These are phyloP conservation scores for Tetrapisispora pingtungensis DNA, from an alignment of 805 yeast species.

Conservation along the genomic window DNA sequence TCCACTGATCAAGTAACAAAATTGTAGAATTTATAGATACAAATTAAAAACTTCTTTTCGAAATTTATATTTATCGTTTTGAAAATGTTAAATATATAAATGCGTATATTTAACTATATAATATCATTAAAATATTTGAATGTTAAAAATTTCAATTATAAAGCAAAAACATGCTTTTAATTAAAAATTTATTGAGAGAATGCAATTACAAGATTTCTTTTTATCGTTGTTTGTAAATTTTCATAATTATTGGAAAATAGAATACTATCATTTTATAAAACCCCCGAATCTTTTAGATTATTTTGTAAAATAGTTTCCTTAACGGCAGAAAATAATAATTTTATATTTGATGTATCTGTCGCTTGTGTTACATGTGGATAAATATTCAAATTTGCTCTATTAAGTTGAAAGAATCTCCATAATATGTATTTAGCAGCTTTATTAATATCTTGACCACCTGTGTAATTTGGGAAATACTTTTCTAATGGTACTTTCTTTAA, in stretches of 20 bases:
- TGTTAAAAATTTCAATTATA: background rate
- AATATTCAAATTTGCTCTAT: slow-evolving; percentile 69
- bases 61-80: too few species aligned
- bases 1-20: background rate
- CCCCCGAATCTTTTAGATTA: slow-evolving; percentile 65
- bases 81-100: too few species aligned
- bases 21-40: too few species aligned
- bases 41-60: too few species aligned
- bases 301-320: slow-evolving; percentile 73
- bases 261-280: slow-evolving; percentile 32
- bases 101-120: background rate
- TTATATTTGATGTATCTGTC: slow-evolving; percentile 82
- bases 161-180: too few species aligned
- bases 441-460: slow-evolving; percentile 80
- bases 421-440: slow-evolving; percentile 87
- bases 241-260: too few species aligned
- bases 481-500: slow-evolving; percentile 72
- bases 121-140: background rate
- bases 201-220: background rate
- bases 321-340: slow-evolving; percentile 76
- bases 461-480: slow-evolving; percentile 78
- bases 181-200: background rate
- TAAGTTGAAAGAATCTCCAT: slow-evolving; percentile 81
- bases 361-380: slow-evolving; percentile 93
- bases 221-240: background rate